Percentiles rank a stretch among this genome's conserved stretches.
These are phyloP conservation scores for Lyophyllum shimeji DNA, from an alignment of 768 basidiomycete genomes.

Conservation along the genomic window DNA sequence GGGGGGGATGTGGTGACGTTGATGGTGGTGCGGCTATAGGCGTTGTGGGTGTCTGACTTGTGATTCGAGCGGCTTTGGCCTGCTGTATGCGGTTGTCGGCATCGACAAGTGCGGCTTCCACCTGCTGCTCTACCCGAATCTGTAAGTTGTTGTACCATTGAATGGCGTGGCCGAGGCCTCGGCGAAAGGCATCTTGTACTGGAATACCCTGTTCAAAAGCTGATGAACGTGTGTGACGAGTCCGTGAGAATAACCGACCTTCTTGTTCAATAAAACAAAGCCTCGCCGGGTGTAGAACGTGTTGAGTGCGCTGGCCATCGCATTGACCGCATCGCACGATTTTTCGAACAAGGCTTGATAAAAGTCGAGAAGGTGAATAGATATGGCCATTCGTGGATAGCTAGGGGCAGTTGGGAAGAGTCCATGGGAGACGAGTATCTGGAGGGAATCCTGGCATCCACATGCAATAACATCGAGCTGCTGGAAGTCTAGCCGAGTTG, in stretches of 20 bases:
- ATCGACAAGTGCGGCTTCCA: neutral
- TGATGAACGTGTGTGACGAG: neutral
- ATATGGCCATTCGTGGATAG: conserved; percentile 21
- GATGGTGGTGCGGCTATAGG: no score
- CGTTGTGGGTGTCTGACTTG: neutral
- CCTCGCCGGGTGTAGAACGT: conserved; percentile 28
- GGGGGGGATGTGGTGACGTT: no score
- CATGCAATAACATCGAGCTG: conserved; percentile 16
- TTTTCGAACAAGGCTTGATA: conserved; percentile 33
- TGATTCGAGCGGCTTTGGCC: neutral
- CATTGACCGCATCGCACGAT: conserved; percentile 35
- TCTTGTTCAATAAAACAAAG: conserved; percentile 14
- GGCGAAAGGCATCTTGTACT: conserved; percentile 30
- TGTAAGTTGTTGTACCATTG: conserved; percentile 16
- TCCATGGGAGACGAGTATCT: conserved; percentile 27
- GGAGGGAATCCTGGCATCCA: conserved; percentile 17
- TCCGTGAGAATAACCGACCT: conserved; percentile 10
- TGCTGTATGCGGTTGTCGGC: neutral
- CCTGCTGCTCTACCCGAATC: conserved; percentile 7
- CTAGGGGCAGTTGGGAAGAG: conserved; percentile 31
- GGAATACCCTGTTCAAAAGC: conserved; percentile 17
- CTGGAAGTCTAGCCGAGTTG: conserved; percentile 23
- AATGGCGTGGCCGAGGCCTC: conserved; percentile 14
- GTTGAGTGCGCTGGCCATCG: conserved; percentile 24
- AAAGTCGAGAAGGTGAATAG: conserved; percentile 31